A percentile compares a stretch with the other conserved stretches of the same genome.
phyloP scores from a whole-genome alignment of 345 rosid species.

The Cardamine occulta region DNA sequence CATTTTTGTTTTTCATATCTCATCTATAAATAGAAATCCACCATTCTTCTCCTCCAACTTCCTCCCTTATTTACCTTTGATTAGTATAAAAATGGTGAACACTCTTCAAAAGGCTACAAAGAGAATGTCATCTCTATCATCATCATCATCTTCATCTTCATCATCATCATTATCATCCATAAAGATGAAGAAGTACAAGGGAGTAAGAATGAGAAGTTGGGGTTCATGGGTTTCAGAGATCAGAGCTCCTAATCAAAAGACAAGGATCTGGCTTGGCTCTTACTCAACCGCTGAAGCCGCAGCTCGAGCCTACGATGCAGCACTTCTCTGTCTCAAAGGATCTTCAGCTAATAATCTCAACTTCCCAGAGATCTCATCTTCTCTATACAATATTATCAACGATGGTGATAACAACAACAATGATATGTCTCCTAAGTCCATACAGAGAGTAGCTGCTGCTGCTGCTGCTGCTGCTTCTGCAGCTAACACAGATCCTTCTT shows the following conservation, averaged over 20 bases:
- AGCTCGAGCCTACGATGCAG: slow-evolving; percentile 98
- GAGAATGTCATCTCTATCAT: slow-evolving; percentile 36
- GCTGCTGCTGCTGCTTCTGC: slow-evolving; percentile 38
- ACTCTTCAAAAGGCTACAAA: slow-evolving; percentile 51
- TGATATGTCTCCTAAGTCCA: slow-evolving; percentile 45
- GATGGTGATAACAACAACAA: slow-evolving; percentile 28
- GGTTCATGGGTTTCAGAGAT: slow-evolving; percentile 99
- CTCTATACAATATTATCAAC: slow-evolving; percentile 32
- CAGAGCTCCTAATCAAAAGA: slow-evolving; percentile 93
- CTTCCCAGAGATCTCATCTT: slow-evolving; percentile 71
- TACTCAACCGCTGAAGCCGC: slow-evolving; percentile 96
- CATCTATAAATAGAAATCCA: slow-evolving; percentile 44
- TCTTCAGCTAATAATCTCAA: slow-evolving; percentile 73
- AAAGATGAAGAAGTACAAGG: slow-evolving; percentile 77
- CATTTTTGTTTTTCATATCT: slow-evolving; percentile 36
- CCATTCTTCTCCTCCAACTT: slow-evolving; percentile 27
- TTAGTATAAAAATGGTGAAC: slow-evolving; percentile 60
- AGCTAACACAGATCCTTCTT: slow-evolving; percentile 39
- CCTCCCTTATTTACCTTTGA: slow-evolving; percentile 11
- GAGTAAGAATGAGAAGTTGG: slow-evolving; percentile 99
- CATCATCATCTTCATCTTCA: slow-evolving; percentile 29
- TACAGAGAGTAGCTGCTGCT: slow-evolving; percentile 47
- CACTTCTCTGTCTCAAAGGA: slow-evolving; percentile 88
- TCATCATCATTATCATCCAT: slow-evolving; percentile 41
- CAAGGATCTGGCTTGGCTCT: slow-evolving; percentile 97